Evolutionary conservation across 169 alveolate species (phyloP).

Genomic region (Pseudocohnilembus persalinus): DNA sequence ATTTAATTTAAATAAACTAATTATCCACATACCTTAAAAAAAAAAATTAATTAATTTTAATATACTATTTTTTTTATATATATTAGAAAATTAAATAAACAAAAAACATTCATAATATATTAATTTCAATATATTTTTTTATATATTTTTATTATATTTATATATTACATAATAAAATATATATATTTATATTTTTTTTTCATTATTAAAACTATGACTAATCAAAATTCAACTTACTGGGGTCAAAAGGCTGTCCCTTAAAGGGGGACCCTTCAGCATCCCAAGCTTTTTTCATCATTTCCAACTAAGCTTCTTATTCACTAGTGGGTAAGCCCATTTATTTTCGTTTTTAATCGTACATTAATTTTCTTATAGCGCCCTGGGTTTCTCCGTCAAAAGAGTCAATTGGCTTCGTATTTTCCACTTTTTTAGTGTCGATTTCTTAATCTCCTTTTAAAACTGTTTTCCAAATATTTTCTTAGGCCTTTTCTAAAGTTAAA

Average conservation of each 20-base stretch:
- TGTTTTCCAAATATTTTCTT: slow-evolving; percentile 86
- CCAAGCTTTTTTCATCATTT: slow-evolving; percentile 82
- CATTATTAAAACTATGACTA: not conserved
- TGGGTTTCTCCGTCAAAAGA: slow-evolving; percentile 82
- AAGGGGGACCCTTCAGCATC: slow-evolving; percentile 89
- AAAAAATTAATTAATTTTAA: too few species aligned
- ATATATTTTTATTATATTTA: too few species aligned
- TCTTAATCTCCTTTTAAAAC: slow-evolving; percentile 83
- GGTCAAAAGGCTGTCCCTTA: slow-evolving; percentile 85
- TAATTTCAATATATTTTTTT: too few species aligned
- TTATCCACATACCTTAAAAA: too few species aligned
- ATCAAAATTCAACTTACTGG: slow-evolving; percentile 62
- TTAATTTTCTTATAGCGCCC: slow-evolving; percentile 80
- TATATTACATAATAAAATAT: too few species aligned
- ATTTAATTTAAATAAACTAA: too few species aligned
- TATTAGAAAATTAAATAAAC: too few species aligned
- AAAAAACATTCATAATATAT: too few species aligned
- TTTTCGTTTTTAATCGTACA: slow-evolving; percentile 87
- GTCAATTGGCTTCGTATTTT: slow-evolving; percentile 78
- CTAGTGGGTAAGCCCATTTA: slow-evolving; percentile 82
- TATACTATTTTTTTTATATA: too few species aligned
- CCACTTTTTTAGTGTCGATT: slow-evolving; percentile 89
- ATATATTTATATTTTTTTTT: too few species aligned
- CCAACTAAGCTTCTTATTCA: slow-evolving; percentile 82
- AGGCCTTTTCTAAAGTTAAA: slow-evolving; percentile 77